A percentile compares a stretch with the other conserved stretches of the same genome.
These are phyloP conservation scores for Saccharomycopsis crataegensis DNA, from an alignment of 1,139 yeast genomes.

Conservation along the genomic window DNA sequence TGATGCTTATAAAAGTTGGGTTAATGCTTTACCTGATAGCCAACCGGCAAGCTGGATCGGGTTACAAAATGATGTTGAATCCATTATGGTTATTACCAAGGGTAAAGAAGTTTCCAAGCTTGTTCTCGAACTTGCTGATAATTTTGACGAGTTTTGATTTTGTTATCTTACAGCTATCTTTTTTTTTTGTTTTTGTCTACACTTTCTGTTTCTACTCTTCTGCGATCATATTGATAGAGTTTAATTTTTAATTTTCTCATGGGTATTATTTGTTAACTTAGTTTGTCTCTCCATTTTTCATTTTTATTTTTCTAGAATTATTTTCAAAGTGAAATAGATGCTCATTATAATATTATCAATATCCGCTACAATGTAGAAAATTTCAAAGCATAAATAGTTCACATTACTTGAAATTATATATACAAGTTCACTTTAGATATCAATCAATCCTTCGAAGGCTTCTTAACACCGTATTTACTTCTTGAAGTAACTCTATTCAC, in stretches of 20 bases:
- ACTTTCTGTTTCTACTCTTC: neutral
- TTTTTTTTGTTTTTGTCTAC: neutral
- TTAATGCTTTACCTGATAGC: conserved; percentile 44
- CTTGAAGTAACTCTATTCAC: conserved; percentile 87
- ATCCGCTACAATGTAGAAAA: too few species aligned
- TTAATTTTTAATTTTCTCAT: too few species aligned
- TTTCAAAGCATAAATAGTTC: too few species aligned
- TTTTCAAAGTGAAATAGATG: too few species aligned
- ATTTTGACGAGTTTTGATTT: neutral
- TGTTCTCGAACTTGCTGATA: conserved; percentile 1
- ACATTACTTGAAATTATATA: neutral
- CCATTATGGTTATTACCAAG: conserved; percentile 24
- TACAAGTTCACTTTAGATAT: neutral
- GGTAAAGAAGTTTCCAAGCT: conserved; percentile 20
- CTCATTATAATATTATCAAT: too few species aligned
- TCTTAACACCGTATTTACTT: conserved; percentile 91
- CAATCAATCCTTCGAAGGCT: conserved; percentile 49
- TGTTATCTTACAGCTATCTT: neutral
- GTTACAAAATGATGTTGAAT: conserved; percentile 39
- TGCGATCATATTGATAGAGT: neutral
- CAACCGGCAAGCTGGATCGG: conserved; percentile 63
- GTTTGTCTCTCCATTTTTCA: neutral
- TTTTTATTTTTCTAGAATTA: neutral
- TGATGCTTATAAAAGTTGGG: conserved; percentile 44
- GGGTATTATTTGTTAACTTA: too few species aligned